Percentiles rank a stretch among this genome's conserved stretches.
phyloP scores from a whole-genome alignment of 73 alveolate genomes.

The Tetrahymena elliotti region DNA sequence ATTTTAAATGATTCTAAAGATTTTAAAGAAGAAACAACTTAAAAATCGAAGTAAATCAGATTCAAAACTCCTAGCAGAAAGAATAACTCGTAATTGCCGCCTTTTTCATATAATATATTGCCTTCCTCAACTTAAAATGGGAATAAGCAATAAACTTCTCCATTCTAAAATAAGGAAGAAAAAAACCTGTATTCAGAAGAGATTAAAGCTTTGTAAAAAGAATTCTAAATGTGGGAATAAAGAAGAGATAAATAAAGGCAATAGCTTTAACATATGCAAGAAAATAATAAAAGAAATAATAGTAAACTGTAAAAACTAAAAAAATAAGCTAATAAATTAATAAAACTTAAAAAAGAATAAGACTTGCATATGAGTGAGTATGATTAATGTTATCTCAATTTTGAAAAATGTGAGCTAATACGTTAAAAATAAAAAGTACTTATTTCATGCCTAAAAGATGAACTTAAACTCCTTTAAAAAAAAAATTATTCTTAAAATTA shows the following conservation, averaged over 20 bases:
- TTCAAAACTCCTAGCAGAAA: neutral
- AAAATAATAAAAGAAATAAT: neutral
- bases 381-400: neutral
- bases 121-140: neutral
- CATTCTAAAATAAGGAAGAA: neutral
- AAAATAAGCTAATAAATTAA: neutral
- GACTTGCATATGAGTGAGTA: neutral
- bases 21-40: neutral
- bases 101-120: neutral
- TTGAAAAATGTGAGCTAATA: neutral
- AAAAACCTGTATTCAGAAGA: neutral
- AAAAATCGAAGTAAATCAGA: neutral
- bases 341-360: neutral
- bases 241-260: neutral
- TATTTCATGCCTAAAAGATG: neutral
- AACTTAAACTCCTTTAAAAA: slow-evolving; percentile 16
- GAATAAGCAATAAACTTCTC: neutral
- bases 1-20: neutral
- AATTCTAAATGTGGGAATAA: neutral
- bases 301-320: neutral
- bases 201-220: neutral
- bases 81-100: neutral
- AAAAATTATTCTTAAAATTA: neutral
- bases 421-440: neutral
- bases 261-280: neutral